Base-by-base conservation (phyloP, 495 filamentous ascomycete genomes). In the Lophiotrema nucula region DNA sequence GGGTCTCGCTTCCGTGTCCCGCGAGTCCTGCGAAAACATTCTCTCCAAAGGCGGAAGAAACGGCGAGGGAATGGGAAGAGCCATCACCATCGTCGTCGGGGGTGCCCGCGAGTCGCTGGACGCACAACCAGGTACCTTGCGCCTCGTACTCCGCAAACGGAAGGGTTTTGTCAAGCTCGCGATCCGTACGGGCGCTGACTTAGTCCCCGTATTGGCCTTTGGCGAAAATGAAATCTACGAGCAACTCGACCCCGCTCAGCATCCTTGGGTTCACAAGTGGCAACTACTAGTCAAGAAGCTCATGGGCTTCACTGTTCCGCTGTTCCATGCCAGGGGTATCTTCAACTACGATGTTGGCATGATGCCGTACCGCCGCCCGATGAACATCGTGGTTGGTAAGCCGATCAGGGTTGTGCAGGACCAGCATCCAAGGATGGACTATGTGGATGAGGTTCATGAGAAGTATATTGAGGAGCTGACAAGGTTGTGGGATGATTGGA, bases 301-400 rank as follows among this genome's bases (percentile, higher is more conserved):
- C 1, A 77, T 93, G 71, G 93, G 93, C n/a, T 98, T 96, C 65
- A 97, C 93, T 0, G 77, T 97, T 2, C 93, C 93, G 2, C 73
- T 96, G 25, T 84, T 97, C 54, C 92, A 96, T 73, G 92, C 91
- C 1, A 70, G 90, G 15, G 93, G 93, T 1, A 86, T 97, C 8
- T 97, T 97, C 72, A 98, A 98, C 67, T 97, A 98, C 60, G 93
- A 98, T 69, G 88, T 96, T 1, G 93, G 93, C 0, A 68, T 97
- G 49, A 88, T 97, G 88, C 93, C 93, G 5, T 97, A 97, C 72
- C 81, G 95, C 28, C 76, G 84, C 31, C 86, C 90, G 15, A 62
- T 98, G 37, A 92, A 97, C 66, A 80, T 95, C 28, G 92, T 98
- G 6, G 88, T 95, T 5, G 92, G 92, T 1, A 76, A 79, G 53